A percentile compares a stretch with the other conserved stretches of the same genome.
Conservation (phyloP, 768 basidiomycete species). For the Podaxis mareebaensis region DNA sequence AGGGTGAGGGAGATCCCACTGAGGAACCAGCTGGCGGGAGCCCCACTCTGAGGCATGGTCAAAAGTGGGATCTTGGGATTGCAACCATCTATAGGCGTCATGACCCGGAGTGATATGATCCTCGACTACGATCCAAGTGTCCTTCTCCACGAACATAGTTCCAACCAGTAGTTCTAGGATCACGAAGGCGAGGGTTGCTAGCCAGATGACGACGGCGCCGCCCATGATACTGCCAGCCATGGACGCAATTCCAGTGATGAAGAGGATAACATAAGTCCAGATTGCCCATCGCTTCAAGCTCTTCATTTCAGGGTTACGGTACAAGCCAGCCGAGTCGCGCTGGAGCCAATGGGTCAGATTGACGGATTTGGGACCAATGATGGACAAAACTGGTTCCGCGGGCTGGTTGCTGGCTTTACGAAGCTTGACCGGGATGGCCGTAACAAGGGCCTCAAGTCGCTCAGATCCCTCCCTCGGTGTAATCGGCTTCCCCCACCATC, state of each 20-base stretch:
- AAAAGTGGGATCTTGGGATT: constrained; percentile 17
- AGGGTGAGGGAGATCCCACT: constrained; percentile 2
- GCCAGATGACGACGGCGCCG: background rate
- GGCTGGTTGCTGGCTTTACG: background rate
- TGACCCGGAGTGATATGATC: constrained; percentile 12
- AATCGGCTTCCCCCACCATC: constrained; percentile 17
- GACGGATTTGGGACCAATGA: constrained; percentile 11
- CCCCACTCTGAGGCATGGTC: constrained; percentile 17
- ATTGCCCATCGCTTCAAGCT: constrained; percentile 3
- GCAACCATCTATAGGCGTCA: constrained; percentile 7
- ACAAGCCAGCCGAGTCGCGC: constrained; percentile 7
- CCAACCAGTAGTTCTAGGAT: constrained; percentile 6
- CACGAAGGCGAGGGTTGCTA: background rate
- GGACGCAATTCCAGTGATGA: background rate
- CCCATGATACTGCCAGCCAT: background rate
- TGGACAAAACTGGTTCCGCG: constrained; percentile 14
- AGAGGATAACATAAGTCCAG: background rate
- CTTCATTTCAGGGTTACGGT: background rate
- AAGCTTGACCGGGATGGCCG: constrained; percentile 10
- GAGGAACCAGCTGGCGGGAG: constrained; percentile 9
- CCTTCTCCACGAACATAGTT: constrained; percentile 16
- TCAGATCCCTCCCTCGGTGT: constrained; percentile 14
- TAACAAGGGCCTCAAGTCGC: constrained; percentile 12
- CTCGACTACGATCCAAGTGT: constrained; percentile 16
- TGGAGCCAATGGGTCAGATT: constrained; percentile 17